Conservation (phyloP, 2,329 filamentous ascomycete species). For the Cadophora luteo-olivacea region DNA sequence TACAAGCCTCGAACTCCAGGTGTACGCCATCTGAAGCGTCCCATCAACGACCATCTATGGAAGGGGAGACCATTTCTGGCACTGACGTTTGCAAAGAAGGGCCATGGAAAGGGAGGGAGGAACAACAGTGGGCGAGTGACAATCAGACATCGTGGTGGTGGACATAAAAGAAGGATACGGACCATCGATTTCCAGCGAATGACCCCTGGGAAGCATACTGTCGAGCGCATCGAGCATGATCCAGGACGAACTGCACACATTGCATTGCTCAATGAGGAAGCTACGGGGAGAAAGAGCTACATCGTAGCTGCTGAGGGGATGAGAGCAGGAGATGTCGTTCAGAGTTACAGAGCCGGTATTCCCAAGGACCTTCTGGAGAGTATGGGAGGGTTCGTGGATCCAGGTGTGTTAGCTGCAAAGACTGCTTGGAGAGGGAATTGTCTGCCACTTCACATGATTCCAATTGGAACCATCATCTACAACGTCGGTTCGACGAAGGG, state of each 20-base stretch:
- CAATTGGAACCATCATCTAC: constrained; percentile 90
- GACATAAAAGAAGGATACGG: constrained; percentile 88
- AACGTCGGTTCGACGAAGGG: constrained; percentile 81
- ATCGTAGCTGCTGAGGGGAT: constrained; percentile 96
- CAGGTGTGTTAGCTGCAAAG: constrained; percentile 92
- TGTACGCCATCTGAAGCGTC: constrained; percentile 86
- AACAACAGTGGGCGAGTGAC: constrained; percentile 88
- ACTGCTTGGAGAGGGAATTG: constrained; percentile 96
- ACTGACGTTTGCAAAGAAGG: constrained; percentile 91
- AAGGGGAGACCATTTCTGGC: constrained; percentile 84
- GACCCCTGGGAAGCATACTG: constrained; percentile 80
- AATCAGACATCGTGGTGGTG: constrained; percentile 90
- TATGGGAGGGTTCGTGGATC: constrained; percentile 93
- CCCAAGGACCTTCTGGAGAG: constrained; percentile 84
- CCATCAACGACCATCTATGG: constrained; percentile 96
- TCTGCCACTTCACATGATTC: constrained; percentile 93
- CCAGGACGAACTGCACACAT: constrained; percentile 93
- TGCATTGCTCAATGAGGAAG: constrained; percentile 79
- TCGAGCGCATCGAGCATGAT: constrained; percentile 96
- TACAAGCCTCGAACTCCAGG: constrained; percentile 96
- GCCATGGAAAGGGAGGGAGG: constrained; percentile 89
- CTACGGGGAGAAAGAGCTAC: constrained; percentile 80
- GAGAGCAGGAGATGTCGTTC: constrained; percentile 86
- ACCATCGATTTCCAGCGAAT: constrained; percentile 87
- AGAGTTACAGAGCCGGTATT: constrained; percentile 91